A percentile compares a stretch with the other conserved stretches of the same genome.
Conservation (phyloP, 83 land plant genomes). For the Larix sibirica region DNA sequence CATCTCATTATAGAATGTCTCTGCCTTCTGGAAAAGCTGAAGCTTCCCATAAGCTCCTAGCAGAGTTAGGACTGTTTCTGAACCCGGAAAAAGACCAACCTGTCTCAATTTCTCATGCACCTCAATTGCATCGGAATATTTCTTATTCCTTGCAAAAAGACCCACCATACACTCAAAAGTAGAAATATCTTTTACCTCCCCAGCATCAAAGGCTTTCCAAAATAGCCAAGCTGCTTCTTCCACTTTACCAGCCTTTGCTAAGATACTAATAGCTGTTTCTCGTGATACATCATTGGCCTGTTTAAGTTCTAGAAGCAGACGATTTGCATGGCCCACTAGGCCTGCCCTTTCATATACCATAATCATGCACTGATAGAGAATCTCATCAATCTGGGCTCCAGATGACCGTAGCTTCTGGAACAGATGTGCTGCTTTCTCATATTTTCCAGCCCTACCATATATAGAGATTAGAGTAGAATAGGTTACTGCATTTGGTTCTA, state of each 20-base stretch:
- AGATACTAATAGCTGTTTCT: slow-evolving; percentile 69
- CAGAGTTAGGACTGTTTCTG: slow-evolving; percentile 54
- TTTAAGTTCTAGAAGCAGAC: slow-evolving; percentile 81
- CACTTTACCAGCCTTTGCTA: slow-evolving; percentile 84
- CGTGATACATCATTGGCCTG: slow-evolving; percentile 61
- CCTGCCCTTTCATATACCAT: slow-evolving; percentile 87
- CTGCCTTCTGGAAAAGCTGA: slow-evolving; percentile 56
- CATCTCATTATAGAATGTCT: slow-evolving; percentile 68
- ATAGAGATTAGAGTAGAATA: slow-evolving; percentile 87
- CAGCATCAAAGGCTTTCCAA: slow-evolving; percentile 59
- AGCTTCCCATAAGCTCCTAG: slow-evolving; percentile 78
- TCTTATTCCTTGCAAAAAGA: slow-evolving; percentile 55
- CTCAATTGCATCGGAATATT: slow-evolving; percentile 57
- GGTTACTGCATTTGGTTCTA: slow-evolving; percentile 82
- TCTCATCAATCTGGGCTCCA: slow-evolving; percentile 76
- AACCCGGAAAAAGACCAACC: slow-evolving; percentile 69
- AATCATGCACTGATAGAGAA: slow-evolving; percentile 91
- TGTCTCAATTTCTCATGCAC: slow-evolving; percentile 81
- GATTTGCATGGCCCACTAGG: slow-evolving; percentile 85
- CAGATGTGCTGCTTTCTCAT: slow-evolving; percentile 78
- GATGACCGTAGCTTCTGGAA: slow-evolving; percentile 82
- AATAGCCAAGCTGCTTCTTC: slow-evolving; percentile 95
- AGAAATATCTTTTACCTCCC: slow-evolving; percentile 72
- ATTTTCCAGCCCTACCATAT: slow-evolving; percentile 82
- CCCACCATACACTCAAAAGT: slow-evolving; percentile 73